Percentiles rank a stretch among this genome's conserved stretches.
These are phyloP conservation scores for Leccinellum rugosiceps DNA, from an alignment of 768 basidiomycete genomes.

Conservation along the genomic window DNA sequence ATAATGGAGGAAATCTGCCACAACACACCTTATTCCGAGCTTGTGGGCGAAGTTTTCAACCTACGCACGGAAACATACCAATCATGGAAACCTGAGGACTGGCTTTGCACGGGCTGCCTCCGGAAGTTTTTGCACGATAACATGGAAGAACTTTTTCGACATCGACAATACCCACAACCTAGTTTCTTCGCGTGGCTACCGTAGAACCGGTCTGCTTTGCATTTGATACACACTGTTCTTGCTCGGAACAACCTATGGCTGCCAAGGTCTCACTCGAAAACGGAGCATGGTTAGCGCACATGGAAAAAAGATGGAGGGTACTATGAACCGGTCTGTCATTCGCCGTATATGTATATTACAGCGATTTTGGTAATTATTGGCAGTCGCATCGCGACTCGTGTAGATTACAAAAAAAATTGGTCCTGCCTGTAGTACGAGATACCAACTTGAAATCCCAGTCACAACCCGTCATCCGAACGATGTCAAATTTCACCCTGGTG, in stretches of 20 bases:
- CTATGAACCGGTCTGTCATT: too few species aligned
- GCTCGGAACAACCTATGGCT: not conserved
- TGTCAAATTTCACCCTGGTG: too few species aligned
- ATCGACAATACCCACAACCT: not conserved
- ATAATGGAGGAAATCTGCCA: slow-evolving; percentile 4
- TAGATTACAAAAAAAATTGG: too few species aligned
- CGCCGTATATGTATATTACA: not conserved
- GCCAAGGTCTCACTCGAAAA: not conserved
- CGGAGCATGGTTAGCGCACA: too few species aligned
- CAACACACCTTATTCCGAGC: slow-evolving; percentile 4
- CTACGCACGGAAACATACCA: slow-evolving; percentile 2
- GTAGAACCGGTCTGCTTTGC: not conserved
- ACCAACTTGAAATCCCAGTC: too few species aligned
- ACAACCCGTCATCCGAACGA: too few species aligned
- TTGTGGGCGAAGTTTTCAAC: slow-evolving; percentile 2
- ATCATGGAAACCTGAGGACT: slow-evolving; percentile 5
- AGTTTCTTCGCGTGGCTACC: not conserved
- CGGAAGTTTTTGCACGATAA: slow-evolving; percentile 6
- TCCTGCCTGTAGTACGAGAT: too few species aligned
- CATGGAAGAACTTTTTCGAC: slow-evolving; percentile 4
- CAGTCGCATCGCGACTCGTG: too few species aligned
- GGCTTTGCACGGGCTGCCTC: slow-evolving; percentile 12
- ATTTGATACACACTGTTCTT: not conserved
- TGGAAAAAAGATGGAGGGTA: too few species aligned
- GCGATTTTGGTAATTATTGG: too few species aligned